These are phyloP conservation scores for Gossypium gossypioides DNA, from an alignment of 441 rosid species.

Conservation along the genomic window DNA sequence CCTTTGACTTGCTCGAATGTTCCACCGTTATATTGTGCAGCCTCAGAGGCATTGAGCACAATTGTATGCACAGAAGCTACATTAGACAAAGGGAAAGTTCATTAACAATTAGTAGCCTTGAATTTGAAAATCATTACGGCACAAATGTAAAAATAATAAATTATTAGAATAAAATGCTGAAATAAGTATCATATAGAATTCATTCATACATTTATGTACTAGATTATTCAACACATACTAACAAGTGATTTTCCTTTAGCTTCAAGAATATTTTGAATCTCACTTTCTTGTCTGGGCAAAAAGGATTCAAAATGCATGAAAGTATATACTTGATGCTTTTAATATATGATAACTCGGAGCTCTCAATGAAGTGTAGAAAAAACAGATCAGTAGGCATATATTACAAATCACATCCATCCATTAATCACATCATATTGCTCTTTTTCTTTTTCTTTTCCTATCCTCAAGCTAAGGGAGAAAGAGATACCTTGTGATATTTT, in stretches of 20 bases:
- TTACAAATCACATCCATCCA: background rate
- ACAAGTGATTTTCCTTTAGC: background rate
- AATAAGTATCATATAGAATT: background rate
- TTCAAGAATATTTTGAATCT: too few species aligned
- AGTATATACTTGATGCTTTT: too few species aligned
- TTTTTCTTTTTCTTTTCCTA: background rate
- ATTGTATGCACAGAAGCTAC: constrained; percentile 32
- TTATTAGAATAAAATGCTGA: background rate
- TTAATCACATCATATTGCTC: background rate
- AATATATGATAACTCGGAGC: background rate
- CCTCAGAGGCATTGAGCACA: constrained; percentile 32
- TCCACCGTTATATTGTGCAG: constrained; percentile 19
- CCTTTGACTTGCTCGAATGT: constrained; percentile 34
- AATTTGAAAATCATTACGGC: background rate
- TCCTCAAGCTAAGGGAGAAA: constrained; percentile 11
- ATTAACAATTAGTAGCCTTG: background rate
- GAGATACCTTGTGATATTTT: constrained; percentile 32
- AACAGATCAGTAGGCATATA: background rate
- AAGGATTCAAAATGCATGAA: background rate
- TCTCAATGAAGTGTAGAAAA: background rate
- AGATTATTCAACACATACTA: background rate
- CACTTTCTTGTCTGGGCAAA: too few species aligned
- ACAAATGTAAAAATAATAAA: background rate
- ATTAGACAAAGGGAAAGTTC: constrained; percentile 7
- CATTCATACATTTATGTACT: too few species aligned